A percentile compares a stretch with the other conserved stretches of the same genome.
These are phyloP conservation scores for Aspergillus panamensis DNA, from an alignment of 495 filamentous ascomycete species.

Conservation along the genomic window DNA sequence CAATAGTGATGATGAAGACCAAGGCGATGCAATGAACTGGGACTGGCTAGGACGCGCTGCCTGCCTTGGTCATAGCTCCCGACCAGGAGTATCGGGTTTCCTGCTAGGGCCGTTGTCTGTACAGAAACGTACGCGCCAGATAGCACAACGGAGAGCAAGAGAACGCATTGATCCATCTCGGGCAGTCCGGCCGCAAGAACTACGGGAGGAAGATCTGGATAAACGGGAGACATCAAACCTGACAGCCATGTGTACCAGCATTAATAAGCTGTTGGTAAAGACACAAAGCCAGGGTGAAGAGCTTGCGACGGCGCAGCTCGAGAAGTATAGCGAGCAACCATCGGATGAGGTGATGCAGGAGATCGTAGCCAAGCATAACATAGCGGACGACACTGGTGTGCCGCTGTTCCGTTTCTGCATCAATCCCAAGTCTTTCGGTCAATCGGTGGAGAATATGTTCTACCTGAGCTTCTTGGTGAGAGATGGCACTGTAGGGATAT, in stretches of 20 bases:
- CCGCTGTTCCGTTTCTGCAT: slow-evolving; percentile 79
- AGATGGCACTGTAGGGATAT: slow-evolving; percentile 71
- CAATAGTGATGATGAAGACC: slow-evolving; percentile 58
- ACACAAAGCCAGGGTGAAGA: slow-evolving; percentile 35
- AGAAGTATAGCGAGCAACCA: slow-evolving; percentile 33
- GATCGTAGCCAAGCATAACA: slow-evolving; percentile 51
- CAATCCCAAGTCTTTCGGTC: slow-evolving; percentile 86
- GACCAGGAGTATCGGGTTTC: slow-evolving; percentile 78
- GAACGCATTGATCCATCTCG: slow-evolving; percentile 61
- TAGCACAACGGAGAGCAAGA: slow-evolving; percentile 60
- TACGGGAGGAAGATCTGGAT: slow-evolving; percentile 66
- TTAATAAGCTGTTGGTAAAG: slow-evolving; percentile 46
- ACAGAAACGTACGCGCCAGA: slow-evolving; percentile 72
- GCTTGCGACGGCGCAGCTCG: slow-evolving; percentile 30
- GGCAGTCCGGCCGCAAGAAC: slow-evolving; percentile 66
- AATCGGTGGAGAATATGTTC: slow-evolving; percentile 96
- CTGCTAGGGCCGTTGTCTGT: slow-evolving; percentile 86
- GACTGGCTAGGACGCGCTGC: slow-evolving; percentile 73
- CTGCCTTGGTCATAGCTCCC: slow-evolving; percentile 64
- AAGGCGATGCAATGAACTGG: slow-evolving; percentile 82
- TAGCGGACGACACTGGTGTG: slow-evolving; percentile 62
- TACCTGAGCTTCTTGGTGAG: slow-evolving; percentile 92
- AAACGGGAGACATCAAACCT: slow-evolving; percentile 71
- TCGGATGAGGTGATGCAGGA: slow-evolving; percentile 34
- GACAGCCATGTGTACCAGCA: slow-evolving; percentile 63